phyloP scores from a whole-genome alignment of 2,329 filamentous ascomycete genomes.

The Exophiala phaeomuriformis region DNA sequence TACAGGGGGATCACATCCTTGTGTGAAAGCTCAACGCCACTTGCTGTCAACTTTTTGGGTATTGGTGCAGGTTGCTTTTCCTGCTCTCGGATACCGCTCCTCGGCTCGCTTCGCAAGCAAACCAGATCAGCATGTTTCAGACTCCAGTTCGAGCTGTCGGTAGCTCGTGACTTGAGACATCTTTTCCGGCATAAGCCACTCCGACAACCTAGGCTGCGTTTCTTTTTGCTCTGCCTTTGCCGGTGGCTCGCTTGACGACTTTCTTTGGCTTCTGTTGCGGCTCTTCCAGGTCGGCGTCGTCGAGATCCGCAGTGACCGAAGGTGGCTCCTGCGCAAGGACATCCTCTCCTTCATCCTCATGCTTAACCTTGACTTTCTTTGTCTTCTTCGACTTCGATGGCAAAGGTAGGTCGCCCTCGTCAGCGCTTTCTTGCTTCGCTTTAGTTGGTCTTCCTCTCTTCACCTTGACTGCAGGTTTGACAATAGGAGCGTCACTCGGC shows the following conservation, averaged over 20 bases:
- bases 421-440: conserved; percentile 36
- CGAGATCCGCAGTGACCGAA: not conserved
- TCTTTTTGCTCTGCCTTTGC: not conserved
- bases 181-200: not conserved
- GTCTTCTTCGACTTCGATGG: conserved; percentile 31
- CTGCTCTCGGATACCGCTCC: no score
- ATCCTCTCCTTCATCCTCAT: not conserved
- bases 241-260: not conserved
- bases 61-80: no score
- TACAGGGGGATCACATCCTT: not conserved
- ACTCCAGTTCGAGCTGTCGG: not conserved
- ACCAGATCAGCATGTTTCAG: no score
- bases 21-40: not conserved
- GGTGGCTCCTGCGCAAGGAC: no score
- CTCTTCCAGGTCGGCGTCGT: not conserved
- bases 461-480: conserved; percentile 22
- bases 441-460: conserved; percentile 18
- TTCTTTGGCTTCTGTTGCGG: not conserved
- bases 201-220: not conserved
- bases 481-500: conserved; percentile 32
- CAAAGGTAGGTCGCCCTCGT: conserved; percentile 42
- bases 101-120: no score
- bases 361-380: conserved; percentile 11
- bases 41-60: not conserved
- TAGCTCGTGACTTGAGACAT: not conserved